Conservation (phyloP, 139 green algal species). For the Coccomyxa sp. region DNA sequence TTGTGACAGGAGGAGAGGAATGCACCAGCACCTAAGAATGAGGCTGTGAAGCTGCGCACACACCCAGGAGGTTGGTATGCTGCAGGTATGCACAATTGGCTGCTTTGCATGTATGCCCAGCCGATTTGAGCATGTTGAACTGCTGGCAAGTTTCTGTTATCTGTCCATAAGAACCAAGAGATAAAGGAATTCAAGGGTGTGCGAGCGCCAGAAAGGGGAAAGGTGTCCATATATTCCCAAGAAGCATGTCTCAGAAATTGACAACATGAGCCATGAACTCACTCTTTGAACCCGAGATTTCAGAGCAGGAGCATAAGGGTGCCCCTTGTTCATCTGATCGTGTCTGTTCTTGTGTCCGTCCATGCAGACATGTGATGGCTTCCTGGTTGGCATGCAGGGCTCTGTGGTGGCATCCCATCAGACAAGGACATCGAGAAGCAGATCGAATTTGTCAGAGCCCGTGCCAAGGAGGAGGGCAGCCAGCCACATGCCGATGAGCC, state of each 20-base stretch:
- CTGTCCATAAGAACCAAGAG: too few species aligned
- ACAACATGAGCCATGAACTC: too few species aligned
- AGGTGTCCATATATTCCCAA: too few species aligned
- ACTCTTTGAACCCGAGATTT: neutral
- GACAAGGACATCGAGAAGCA: neutral
- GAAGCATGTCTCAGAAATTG: too few species aligned
- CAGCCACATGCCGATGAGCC: neutral
- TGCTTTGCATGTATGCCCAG: neutral
- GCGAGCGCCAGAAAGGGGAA: too few species aligned
- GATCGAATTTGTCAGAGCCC: neutral
- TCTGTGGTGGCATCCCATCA: constrained; percentile 1
- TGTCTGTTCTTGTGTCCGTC: neutral
- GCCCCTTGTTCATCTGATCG: neutral
- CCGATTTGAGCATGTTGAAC: neutral
- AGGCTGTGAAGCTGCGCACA: constrained; percentile 2
- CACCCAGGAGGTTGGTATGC: constrained; percentile 5
- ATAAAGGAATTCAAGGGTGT: too few species aligned
- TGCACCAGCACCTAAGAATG: constrained; percentile 7
- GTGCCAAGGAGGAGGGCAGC: neutral
- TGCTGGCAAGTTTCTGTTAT: constrained; percentile 7
- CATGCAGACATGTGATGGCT: neutral
- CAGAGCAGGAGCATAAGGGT: neutral
- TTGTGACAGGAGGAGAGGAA: constrained; percentile 1
- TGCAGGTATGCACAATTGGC: neutral
- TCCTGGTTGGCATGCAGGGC: neutral